Conservation (phyloP, 495 filamentous ascomycete genomes). For the Lepidopterella palustris region DNA sequence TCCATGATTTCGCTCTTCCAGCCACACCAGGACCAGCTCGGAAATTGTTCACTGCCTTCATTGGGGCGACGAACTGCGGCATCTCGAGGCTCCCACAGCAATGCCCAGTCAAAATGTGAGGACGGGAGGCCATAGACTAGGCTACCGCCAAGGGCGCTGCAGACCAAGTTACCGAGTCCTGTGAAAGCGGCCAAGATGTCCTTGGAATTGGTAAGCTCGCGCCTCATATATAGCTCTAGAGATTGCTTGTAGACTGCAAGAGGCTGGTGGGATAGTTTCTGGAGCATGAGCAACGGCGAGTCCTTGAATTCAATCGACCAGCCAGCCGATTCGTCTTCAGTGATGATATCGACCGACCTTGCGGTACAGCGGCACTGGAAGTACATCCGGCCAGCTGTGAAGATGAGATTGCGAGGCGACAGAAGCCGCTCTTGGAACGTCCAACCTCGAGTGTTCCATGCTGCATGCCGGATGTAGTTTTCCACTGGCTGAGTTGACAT, state of each 20-base stretch:
- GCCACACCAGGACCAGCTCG: constrained; percentile 38
- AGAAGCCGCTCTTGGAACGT: constrained; percentile 19
- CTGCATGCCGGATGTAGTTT: constrained; percentile 5
- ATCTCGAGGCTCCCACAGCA: constrained; percentile 28
- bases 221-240: constrained; percentile 28
- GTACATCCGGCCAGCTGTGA: constrained; percentile 18
- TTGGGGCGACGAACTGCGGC: neutral
- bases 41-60: constrained; percentile 21
- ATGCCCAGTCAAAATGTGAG: constrained; percentile 35
- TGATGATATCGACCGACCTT: constrained; percentile 29
- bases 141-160: constrained; percentile 12
- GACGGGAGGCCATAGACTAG: constrained; percentile 30
- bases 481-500: neutral
- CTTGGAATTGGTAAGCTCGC: constrained; percentile 24
- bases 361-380: constrained; percentile 22
- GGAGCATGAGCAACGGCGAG: constrained; percentile 19
- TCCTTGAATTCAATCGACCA: constrained; percentile 29
- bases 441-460: constrained; percentile 18
- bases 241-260: constrained; percentile 31
- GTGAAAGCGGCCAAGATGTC: constrained; percentile 36
- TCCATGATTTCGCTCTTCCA: constrained; percentile 30
- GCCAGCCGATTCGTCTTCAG: constrained; percentile 17
- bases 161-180: constrained; percentile 27
- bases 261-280: constrained; percentile 23
- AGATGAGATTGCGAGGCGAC: constrained; percentile 11